Base-by-base conservation (phyloP, 306 rosid species). In the Fragaria iinumae region DNA sequence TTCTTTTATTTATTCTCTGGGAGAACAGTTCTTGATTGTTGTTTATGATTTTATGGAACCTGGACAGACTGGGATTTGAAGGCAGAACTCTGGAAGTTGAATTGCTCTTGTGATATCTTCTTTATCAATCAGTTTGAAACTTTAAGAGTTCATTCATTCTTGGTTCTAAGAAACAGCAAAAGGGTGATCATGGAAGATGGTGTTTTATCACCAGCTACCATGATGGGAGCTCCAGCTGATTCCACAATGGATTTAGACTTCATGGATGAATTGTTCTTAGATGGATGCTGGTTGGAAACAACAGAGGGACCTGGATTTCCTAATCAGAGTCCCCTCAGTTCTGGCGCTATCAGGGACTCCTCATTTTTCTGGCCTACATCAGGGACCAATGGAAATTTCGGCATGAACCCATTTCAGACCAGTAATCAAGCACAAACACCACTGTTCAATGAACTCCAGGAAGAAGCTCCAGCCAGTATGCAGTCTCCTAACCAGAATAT, bases 201-300 rank as follows among this genome's bases (percentile, higher is more conserved):
- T 73, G 90, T 75, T 76, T 78, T 80, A 74, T 83, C 96, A 63
- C 83, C 90, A 38, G 85, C 77, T 49, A 73, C 86, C 82, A 81
- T 91, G 84, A 43, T 88, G 80, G 96, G 80, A 74, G 83, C 81
- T 80, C 88, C 85, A 67, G 75, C 86, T 36, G 87, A 85, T 76
- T 72, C 84, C n/a, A 74, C 92, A 34, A 90, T 87, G 92, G 96
- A 95, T 72, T 83, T 91, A 63, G 93, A 92, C 55, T 89, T 87
- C 89, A 86, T 96, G 93, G 96, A 92, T 76, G 94, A 91, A 52
- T 84, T 92, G 67, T 83, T 96, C 74, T 82, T 79, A 21, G 93
- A 89, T 49, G 96, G 96, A 41, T 92, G 96, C 62, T 96, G 97
- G 98, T 79, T 96, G 80, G 98, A 93, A 79, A 78, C 97, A 23